These are phyloP conservation scores for Hypoxylon sp. DNA, from an alignment of 2,329 filamentous ascomycete species.

Conservation along the genomic window DNA sequence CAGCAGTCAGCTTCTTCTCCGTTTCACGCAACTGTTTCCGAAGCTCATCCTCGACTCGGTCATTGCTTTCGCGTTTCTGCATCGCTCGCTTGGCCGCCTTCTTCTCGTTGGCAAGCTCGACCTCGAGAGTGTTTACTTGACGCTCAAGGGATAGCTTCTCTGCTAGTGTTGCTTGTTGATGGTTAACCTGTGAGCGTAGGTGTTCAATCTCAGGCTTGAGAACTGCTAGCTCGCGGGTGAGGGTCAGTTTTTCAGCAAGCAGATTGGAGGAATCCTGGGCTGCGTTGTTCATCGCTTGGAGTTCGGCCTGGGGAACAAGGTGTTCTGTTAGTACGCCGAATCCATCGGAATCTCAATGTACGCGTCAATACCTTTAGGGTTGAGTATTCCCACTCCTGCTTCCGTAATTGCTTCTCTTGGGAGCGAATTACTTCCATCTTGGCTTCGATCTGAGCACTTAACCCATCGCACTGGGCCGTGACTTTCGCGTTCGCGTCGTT, in stretches of 20 bases:
- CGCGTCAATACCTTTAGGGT: slow-evolving; percentile 53
- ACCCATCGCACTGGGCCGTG: slow-evolving; percentile 50
- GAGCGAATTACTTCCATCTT: slow-evolving; percentile 52
- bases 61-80: slow-evolving; percentile 53
- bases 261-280: slow-evolving; percentile 75
- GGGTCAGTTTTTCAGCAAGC: slow-evolving; percentile 64
- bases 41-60: slow-evolving; percentile 51
- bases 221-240: slow-evolving; percentile 60
- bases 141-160: slow-evolving; percentile 84
- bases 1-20: slow-evolving; percentile 44
- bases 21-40: slow-evolving; percentile 52
- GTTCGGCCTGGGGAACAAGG: slow-evolving; percentile 66
- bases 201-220: slow-evolving; percentile 66
- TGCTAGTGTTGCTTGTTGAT: slow-evolving; percentile 72
- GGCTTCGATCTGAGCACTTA: slow-evolving; percentile 53
- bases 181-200: slow-evolving; percentile 60
- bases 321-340: slow-evolving; percentile 37
- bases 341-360: not conserved
- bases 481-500: slow-evolving; percentile 45
- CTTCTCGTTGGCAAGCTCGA: slow-evolving; percentile 84
- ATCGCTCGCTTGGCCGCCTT: slow-evolving; percentile 68
- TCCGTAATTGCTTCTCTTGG: slow-evolving; percentile 58
- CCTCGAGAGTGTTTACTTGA: slow-evolving; percentile 77
- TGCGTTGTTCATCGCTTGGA: slow-evolving; percentile 71
- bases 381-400: slow-evolving; percentile 58